A percentile compares a stretch with the other conserved stretches of the same genome.
Conservation (phyloP, 108 stramenopile species). For the Seminavis robusta region DNA sequence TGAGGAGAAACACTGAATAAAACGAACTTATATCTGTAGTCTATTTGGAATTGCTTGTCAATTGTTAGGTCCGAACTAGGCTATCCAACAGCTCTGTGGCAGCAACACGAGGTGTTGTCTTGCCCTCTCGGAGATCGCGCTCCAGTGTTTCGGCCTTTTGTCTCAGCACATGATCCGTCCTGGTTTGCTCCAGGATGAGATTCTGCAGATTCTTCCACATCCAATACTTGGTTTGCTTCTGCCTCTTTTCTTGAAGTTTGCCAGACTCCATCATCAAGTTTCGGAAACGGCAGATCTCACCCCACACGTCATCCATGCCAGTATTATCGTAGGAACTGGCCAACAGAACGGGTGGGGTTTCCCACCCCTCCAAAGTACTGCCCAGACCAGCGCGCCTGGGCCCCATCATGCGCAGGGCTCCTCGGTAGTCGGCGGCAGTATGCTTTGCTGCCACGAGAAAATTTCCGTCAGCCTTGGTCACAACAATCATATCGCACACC, state of each 20-base stretch:
- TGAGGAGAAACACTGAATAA: neutral
- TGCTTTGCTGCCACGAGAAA: constrained; percentile 49
- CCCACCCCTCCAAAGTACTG: constrained; percentile 6
- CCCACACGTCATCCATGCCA: constrained; percentile 62
- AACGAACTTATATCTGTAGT: neutral
- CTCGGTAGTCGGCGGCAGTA: constrained; percentile 73
- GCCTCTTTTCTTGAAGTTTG: constrained; percentile 43
- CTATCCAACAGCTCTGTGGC: constrained; percentile 42
- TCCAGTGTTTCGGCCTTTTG: constrained; percentile 30
- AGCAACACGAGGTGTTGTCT: constrained; percentile 55
- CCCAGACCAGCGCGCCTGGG: constrained; percentile 1
- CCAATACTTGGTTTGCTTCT: constrained; percentile 68
- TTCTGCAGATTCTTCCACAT: constrained; percentile 64
- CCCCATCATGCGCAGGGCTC: constrained; percentile 50
- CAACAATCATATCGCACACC: constrained; percentile 90
- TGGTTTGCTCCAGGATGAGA: constrained; percentile 25
- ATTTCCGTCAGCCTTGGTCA: constrained; percentile 96
- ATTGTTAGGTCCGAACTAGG: constrained; percentile 5
- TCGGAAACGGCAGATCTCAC: constrained; percentile 37
- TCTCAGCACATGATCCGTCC: constrained; percentile 24
- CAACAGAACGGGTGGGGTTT: constrained; percentile 54
- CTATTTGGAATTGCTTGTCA: neutral
- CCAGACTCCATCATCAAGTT: constrained; percentile 29
- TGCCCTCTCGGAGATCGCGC: constrained; percentile 34
- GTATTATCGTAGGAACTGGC: constrained; percentile 55